Percentiles rank a stretch among this genome's conserved stretches.
Conservation (phyloP, 139 green algal genomes). For the Micractinium conductrix region DNA sequence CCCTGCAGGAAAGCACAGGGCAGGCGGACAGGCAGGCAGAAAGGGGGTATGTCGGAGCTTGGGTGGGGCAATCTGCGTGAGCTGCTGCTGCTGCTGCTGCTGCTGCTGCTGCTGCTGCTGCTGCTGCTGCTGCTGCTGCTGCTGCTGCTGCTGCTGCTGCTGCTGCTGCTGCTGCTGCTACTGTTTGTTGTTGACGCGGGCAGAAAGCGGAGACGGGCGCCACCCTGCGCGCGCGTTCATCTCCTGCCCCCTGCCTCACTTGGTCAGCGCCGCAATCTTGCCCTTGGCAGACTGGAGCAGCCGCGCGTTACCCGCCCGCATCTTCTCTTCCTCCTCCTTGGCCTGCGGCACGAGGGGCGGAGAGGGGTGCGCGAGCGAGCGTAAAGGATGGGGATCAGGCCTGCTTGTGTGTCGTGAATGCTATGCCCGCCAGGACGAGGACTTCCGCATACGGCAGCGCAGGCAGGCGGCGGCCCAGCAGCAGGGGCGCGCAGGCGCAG, state of each 20-base stretch:
- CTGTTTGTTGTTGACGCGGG: too few relatives aligned
- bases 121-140: too few relatives aligned
- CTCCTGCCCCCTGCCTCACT: background rate
- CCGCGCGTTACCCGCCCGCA: slow-evolving; percentile 2
- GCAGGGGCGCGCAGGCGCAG: background rate
- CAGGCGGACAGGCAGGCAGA: background rate
- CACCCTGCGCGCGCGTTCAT: background rate
- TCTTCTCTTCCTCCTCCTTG: background rate
- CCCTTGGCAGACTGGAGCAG: background rate
- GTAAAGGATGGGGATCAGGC: too few relatives aligned
- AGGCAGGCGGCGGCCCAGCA: background rate
- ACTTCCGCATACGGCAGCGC: background rate
- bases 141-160: too few relatives aligned
- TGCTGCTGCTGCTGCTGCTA: too few relatives aligned
- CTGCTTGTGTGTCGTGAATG: too few relatives aligned
- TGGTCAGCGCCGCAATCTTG: background rate
- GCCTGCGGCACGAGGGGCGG: background rate
- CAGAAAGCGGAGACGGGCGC: too few relatives aligned
- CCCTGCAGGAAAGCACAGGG: background rate
- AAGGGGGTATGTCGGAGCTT: too few relatives aligned
- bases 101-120: too few relatives aligned
- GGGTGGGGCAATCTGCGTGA: too few relatives aligned
- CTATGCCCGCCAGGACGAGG: background rate
- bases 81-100: too few relatives aligned
- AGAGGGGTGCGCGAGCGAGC: background rate